A percentile compares a stretch with the other conserved stretches of the same genome.
Evolutionary conservation across 805 yeast genomes (phyloP).

Genomic region (Maudiozyma bulderi): DNA sequence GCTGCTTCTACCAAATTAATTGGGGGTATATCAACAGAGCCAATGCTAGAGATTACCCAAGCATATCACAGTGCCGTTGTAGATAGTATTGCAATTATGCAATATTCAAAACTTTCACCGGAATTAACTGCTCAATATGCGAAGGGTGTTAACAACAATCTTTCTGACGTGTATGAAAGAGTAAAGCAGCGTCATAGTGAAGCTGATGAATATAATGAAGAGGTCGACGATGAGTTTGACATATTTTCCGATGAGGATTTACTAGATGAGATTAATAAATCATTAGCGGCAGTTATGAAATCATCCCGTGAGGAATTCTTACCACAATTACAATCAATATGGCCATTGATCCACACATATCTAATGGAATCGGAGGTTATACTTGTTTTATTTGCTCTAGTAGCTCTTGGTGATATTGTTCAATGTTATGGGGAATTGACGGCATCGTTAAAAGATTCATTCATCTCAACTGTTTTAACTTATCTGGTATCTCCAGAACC

Average conservation of each 20-base stretch:
- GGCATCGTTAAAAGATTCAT: constrained; percentile 51
- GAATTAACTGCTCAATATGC: constrained; percentile 49
- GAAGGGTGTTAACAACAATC: constrained; percentile 47
- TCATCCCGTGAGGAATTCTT: constrained; percentile 48
- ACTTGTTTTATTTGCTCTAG: constrained; percentile 66
- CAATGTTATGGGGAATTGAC: constrained; percentile 71
- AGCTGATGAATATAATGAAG: constrained; percentile 84
- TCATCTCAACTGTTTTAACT: constrained; percentile 55
- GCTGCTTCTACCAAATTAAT: constrained; percentile 58
- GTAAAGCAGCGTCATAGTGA: constrained; percentile 61
- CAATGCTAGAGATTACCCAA: constrained; percentile 72
- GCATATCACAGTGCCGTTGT: constrained; percentile 67
- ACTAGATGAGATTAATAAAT: constrained; percentile 74
- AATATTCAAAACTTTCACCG: constrained; percentile 48
- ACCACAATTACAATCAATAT: constrained; percentile 52
- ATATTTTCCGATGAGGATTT: constrained; percentile 86
- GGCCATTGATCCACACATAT: constrained; percentile 51
- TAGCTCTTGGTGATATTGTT: constrained; percentile 69
- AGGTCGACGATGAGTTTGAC: constrained; percentile 71
- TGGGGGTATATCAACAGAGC: constrained; percentile 62
- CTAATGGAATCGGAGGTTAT: constrained; percentile 60
- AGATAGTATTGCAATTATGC: constrained; percentile 57
- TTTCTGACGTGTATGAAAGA: constrained; percentile 61
- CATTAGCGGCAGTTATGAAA: constrained; percentile 61
- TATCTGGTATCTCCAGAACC: constrained; percentile 58